Evolutionary conservation across 805 yeast species (phyloP), one percentile per base, ranked within the genome.

Genomic region (Ogataea methylovora): DNA sequence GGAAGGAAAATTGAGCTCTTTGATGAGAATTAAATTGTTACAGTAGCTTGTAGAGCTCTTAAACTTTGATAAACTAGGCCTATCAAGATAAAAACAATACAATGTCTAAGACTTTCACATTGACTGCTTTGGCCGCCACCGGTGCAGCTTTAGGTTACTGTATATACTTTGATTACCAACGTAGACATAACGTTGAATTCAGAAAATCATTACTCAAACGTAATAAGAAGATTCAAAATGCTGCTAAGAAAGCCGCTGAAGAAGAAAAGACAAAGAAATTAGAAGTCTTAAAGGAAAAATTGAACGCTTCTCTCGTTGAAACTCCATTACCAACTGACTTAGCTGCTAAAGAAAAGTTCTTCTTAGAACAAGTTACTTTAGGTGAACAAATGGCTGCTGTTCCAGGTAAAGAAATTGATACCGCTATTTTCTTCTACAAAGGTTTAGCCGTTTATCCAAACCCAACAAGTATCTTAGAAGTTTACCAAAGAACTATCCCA

Each of bases 381-480:
- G 97, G 95, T 57, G 97, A 90, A 61, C 83, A 80, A 58, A 67
- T 84, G 47, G 74, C 85, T 43, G 66, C 73, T 43, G 53, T 64
- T 23, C 78, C 82, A 41, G 81, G 79, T 44, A 71, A 73, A 46
- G 85, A 83, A 58, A 61, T 82, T 43, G 85, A 81, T 40, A 80
- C 97, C 29, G 97, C 98, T 25, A 68, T 88, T 46, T 73, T 80
- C 46, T 92, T 87, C 72, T 92, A 92, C 74, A 84, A 85, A 61
- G 97, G 97, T 11, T 70, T 92, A 54, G 75, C 85, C 27, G 88
- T 87, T 33, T 90, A 88, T 61, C 97, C 98, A 41, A 81, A 83
- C 60, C 99, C 98, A 39, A 80, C 94, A 37, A 96, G 86, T 51
- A 76, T 92, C 49, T 71, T 92, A 56, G 82, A 81, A 33, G 79